phyloP scores from a whole-genome alignment of 371 early-diverging fungal genomes.

The Umbelopsis sp. region DNA sequence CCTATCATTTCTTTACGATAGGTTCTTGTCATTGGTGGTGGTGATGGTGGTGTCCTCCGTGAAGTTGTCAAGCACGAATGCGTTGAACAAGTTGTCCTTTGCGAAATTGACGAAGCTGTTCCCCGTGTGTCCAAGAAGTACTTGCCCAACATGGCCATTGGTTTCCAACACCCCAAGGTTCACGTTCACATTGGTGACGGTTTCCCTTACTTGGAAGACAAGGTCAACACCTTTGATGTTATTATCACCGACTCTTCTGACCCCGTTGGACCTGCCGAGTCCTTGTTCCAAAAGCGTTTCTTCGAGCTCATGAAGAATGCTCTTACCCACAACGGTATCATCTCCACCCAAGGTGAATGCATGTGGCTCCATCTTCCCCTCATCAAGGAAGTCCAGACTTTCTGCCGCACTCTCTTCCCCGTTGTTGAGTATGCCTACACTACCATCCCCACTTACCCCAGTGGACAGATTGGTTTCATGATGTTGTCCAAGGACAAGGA shows the following conservation, averaged over 20 bases:
- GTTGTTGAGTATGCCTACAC: conserved; percentile 91
- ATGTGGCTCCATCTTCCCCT: conserved; percentile 94
- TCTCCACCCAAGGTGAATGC: conserved; percentile 98
- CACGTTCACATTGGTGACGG: conserved; percentile 94
- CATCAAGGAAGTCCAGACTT: conserved; percentile 84
- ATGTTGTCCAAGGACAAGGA: conserved; percentile 84
- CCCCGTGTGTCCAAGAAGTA: conserved; percentile 88
- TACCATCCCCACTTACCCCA: conserved; percentile 95
- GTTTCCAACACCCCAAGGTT: conserved; percentile 94
- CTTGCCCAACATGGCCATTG: conserved; percentile 91
- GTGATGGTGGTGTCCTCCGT: conserved; percentile 97
- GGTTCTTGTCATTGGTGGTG: conserved; percentile 98
- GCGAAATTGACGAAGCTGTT: conserved; percentile 97
- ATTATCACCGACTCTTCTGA: conserved; percentile 99
- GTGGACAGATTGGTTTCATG: conserved; percentile 96
- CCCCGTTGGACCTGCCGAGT: conserved; percentile 96
- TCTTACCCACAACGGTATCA: conserved; percentile 89
- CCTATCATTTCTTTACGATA: too few relatives aligned
- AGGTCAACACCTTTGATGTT: conserved; percentile 88
- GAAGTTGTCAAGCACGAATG: conserved; percentile 95
- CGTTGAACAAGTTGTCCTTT: conserved; percentile 88
- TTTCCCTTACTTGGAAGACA: conserved; percentile 88
- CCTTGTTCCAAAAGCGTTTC: conserved; percentile 89
- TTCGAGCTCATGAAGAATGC: conserved; percentile 91
- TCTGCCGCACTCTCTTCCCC: conserved; percentile 82